These are phyloP conservation scores for Gossypium lobatum DNA, from an alignment of 441 rosid genomes.

Conservation along the genomic window DNA sequence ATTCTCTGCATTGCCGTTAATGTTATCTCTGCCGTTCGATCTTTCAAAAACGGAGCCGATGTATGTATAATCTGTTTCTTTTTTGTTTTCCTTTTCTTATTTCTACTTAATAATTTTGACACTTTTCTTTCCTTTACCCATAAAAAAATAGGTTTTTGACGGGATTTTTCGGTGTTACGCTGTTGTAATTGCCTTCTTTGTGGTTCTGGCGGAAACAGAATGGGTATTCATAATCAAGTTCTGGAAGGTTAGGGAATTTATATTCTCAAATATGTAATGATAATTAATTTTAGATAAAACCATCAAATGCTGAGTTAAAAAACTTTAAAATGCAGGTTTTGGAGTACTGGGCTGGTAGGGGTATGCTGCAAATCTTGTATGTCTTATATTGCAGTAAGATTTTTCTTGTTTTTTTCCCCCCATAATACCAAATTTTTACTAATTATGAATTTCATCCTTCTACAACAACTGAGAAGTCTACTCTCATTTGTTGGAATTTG, in stretches of 20 bases:
- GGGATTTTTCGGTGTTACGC: conserved; percentile 93
- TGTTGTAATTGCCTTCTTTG: conserved; percentile 57
- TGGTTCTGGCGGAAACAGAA: conserved; percentile 80
- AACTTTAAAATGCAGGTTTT: conserved; percentile 45
- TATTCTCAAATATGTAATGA: neutral
- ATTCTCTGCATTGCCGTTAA: conserved; percentile 77
- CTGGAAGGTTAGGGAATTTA: conserved; percentile 53
- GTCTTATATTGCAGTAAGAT: conserved; percentile 27
- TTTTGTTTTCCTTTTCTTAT: neutral
- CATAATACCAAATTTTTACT: neutral
- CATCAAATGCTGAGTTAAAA: neutral
- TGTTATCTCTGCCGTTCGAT: conserved; percentile 72
- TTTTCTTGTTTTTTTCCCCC: neutral
- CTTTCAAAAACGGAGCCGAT: conserved; percentile 68
- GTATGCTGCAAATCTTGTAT: conserved; percentile 98
- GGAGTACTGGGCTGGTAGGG: conserved; percentile 93
- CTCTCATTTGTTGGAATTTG: no score
- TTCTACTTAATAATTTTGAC: neutral
- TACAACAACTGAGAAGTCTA: no score
- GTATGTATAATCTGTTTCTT: conserved; percentile 24
- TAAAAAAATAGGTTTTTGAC: conserved; percentile 45
- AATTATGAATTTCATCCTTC: no score
- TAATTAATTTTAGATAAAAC: neutral
- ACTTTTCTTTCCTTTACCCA: neutral
- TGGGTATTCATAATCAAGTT: conserved; percentile 74